Evolutionary conservation across 306 rosid species (phyloP).

Genomic region (Dryas octopetala): DNA sequence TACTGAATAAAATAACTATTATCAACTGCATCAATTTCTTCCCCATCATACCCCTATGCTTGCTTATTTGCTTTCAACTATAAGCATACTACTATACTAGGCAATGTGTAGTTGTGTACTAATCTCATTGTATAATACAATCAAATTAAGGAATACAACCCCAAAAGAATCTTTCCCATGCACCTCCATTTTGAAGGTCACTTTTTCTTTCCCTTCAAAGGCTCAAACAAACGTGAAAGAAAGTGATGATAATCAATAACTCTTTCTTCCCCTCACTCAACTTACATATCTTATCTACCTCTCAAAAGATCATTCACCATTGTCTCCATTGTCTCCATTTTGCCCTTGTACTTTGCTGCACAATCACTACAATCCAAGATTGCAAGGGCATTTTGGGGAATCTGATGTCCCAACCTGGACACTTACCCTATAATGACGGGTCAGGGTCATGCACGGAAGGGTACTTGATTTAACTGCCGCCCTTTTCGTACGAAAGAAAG

Average conservation of each 20-base stretch:
- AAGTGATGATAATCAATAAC: conserved; percentile 1
- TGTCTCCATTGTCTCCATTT: conserved; percentile 12
- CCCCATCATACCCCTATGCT: too few species aligned
- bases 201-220: conserved; percentile 14
- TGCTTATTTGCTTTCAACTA: neutral
- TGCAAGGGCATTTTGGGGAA: conserved; percentile 24
- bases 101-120: neutral
- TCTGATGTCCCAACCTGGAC: neutral
- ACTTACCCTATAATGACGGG: conserved; percentile 42
- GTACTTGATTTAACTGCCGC: conserved; percentile 39
- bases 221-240: conserved; percentile 2
- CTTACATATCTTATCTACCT: conserved; percentile 41
- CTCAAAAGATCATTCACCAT: conserved; percentile 24
- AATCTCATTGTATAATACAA: too few species aligned
- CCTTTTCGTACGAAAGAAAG: conserved; percentile 19
- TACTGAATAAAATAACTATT: too few species aligned
- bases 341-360: conserved; percentile 11
- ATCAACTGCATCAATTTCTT: too few species aligned
- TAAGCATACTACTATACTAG: neutral
- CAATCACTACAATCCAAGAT: neutral
- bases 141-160: neutral
- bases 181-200: neutral
- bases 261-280: conserved; percentile 24
- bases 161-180: conserved; percentile 14
- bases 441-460: conserved; percentile 30